Evolutionary conservation across 2,329 filamentous ascomycete genomes (phyloP), one percentile per base, ranked within the genome.

Genomic region (Stenocarpella maydis): DNA sequence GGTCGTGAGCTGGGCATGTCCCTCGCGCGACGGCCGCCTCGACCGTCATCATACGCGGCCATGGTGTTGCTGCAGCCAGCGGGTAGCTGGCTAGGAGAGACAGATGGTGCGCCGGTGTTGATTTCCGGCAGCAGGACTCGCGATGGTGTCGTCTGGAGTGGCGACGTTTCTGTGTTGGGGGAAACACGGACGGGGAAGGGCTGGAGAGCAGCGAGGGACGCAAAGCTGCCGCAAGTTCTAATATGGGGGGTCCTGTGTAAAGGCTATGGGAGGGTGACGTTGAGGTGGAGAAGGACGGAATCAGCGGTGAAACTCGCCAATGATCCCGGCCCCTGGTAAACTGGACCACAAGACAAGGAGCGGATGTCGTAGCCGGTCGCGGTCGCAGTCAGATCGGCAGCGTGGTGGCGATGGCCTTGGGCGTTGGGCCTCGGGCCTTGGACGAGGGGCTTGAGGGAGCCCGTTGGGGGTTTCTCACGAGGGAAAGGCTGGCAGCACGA

Each of bases 41-140:
- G 24, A 5, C 60, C 67, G n/a, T 58, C 64, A 28, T 71, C 69
- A 39, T 71, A 71, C 6, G 69, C 54, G 47, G 50, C 60, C 69
- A 71, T 71, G 17, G 28, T 52, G 28, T 28, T 26, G 43, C n/a
- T 12, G 12, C 34, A 7, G 7, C 47, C 34, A 7, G 7, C 47
- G 39, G 43, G 19, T 1, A 17, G 21, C n/a, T 7, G 28, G 21
- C 28, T 31, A 55, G 14, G n/a, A 7, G 4, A 45, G 5, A 5
- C 3, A 1, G 15, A 9, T 26, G 19, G 17, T 19, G 21, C 37
- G 31, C 24, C 1, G 37, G 39, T 31, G 2, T 26, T 41, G n/a
- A 17, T 21, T 2, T 34, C 21, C 14, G 47, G 41, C 8, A 41
- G 10, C 10, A 19, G n/a, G n/a, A 41, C 21, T n/a, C 14, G 21